Evolutionary conservation across 2,329 filamentous ascomycete genomes (phyloP).

Genomic region (Neonectria magnoliae): DNA sequence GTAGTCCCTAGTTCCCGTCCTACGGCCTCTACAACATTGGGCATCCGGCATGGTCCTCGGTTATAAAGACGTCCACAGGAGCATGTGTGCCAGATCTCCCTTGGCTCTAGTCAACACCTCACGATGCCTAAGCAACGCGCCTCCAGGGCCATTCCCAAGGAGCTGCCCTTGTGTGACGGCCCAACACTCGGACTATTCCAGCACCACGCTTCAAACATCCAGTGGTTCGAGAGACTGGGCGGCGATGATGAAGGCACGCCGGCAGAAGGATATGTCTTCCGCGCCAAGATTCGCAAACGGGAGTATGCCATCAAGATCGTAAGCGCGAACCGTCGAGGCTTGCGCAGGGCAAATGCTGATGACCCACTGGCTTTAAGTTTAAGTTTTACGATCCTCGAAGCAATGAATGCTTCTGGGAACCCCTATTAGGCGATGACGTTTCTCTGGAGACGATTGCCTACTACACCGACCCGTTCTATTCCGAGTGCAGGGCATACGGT

Average conservation of each 20-base stretch:
- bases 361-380: slow-evolving; percentile 19
- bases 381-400: slow-evolving; percentile 33
- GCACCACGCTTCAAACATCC: slow-evolving; percentile 28
- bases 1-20: too few relatives aligned
- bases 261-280: slow-evolving; percentile 32
- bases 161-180: slow-evolving; percentile 30
- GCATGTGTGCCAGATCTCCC: background rate
- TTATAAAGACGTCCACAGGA: too few relatives aligned
- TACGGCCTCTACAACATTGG: too few relatives aligned
- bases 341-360: background rate
- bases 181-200: slow-evolving; percentile 30
- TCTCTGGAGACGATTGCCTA: slow-evolving; percentile 25
- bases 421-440: slow-evolving; percentile 23
- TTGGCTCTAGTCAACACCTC: background rate
- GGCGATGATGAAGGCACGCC: slow-evolving; percentile 10
- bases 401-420: slow-evolving; percentile 32
- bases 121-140: too few relatives aligned
- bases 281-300: slow-evolving; percentile 19
- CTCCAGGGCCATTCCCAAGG: background rate
- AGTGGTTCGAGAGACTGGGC: slow-evolving; percentile 34
- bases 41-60: too few relatives aligned
- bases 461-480: slow-evolving; percentile 38
- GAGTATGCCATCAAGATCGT: slow-evolving; percentile 39
- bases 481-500: slow-evolving; percentile 37
- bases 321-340: background rate